Conservation (phyloP, 2,329 filamentous ascomycete genomes). For the Trichothecium roseum region DNA sequence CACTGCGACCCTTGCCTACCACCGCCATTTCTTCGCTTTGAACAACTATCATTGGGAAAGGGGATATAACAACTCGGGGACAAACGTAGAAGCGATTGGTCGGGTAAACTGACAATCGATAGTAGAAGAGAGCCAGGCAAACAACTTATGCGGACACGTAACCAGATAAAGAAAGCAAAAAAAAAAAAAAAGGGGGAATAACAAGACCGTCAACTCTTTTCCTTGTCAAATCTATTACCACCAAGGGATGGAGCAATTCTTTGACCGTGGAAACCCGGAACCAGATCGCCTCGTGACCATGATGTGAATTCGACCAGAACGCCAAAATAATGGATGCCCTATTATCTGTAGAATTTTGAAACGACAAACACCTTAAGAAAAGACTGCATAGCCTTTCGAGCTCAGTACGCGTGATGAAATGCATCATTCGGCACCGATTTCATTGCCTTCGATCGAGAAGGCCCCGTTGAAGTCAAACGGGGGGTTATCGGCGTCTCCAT, state of each 20-base stretch:
- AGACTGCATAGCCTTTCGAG: no score
- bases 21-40: no score
- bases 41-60: no score
- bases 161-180: background rate
- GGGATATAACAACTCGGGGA: no score
- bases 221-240: slow-evolving; percentile 11
- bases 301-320: slow-evolving; percentile 28
- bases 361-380: slow-evolving; percentile 2
- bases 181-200: slow-evolving; percentile 4
- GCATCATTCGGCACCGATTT: slow-evolving; percentile 48
- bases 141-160: background rate
- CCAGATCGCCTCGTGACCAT: slow-evolving; percentile 28
- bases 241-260: slow-evolving; percentile 1
- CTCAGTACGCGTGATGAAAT: background rate
- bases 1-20: no score
- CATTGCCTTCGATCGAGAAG: slow-evolving; percentile 44
- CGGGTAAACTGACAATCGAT: no score
- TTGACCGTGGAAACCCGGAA: slow-evolving; percentile 9
- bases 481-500: slow-evolving; percentile 34
- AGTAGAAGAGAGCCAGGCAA: background rate
- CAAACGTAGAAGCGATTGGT: no score
- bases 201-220: slow-evolving; percentile 18
- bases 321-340: slow-evolving; percentile 28
- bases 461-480: slow-evolving; percentile 44
- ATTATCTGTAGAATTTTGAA: slow-evolving; percentile 17